Conservation (phyloP, 768 basidiomycete species). For the Tylopilus cervinicoccineus region DNA sequence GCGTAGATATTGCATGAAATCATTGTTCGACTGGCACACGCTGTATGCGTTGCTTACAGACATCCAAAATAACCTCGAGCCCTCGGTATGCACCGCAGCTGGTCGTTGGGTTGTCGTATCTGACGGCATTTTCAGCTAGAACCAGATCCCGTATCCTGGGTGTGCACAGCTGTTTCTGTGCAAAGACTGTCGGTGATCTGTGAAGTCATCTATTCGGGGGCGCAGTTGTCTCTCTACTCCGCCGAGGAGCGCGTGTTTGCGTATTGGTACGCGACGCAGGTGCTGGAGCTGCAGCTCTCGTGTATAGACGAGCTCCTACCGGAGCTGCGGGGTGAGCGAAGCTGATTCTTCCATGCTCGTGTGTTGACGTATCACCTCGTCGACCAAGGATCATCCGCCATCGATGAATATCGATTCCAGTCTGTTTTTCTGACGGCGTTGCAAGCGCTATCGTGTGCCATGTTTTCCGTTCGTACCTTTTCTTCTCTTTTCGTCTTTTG, state of each 20-base stretch:
- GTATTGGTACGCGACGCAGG: slow-evolving; percentile 66
- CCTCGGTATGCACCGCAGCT: slow-evolving; percentile 9
- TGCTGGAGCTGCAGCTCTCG: slow-evolving; percentile 53
- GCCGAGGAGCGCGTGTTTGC: slow-evolving; percentile 66
- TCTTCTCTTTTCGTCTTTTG: neutral
- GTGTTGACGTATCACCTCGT: neutral
- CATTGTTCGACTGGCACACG: slow-evolving; percentile 61
- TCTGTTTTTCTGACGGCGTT: slow-evolving; percentile 51
- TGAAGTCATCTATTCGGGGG: slow-evolving; percentile 71
- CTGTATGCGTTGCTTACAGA: slow-evolving; percentile 47
- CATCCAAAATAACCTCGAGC: slow-evolving; percentile 17
- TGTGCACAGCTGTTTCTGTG: slow-evolving; percentile 39
- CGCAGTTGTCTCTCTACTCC: slow-evolving; percentile 71
- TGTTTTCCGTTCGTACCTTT: slow-evolving; percentile 46
- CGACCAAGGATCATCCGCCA: slow-evolving; percentile 22
- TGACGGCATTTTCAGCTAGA: slow-evolving; percentile 17
- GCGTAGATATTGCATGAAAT: slow-evolving; percentile 61
- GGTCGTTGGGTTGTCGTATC: neutral
- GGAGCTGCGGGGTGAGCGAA: slow-evolving; percentile 37
- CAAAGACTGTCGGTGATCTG: slow-evolving; percentile 59
- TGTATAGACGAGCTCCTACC: slow-evolving; percentile 47
- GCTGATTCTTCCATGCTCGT: neutral
- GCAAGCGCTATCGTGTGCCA: slow-evolving; percentile 49
- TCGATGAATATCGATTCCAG: slow-evolving; percentile 49
- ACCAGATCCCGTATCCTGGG: slow-evolving; percentile 25